These are phyloP conservation scores for Penicillium sclerotiorum DNA, from an alignment of 2,329 filamentous ascomycete genomes.

Conservation along the genomic window DNA sequence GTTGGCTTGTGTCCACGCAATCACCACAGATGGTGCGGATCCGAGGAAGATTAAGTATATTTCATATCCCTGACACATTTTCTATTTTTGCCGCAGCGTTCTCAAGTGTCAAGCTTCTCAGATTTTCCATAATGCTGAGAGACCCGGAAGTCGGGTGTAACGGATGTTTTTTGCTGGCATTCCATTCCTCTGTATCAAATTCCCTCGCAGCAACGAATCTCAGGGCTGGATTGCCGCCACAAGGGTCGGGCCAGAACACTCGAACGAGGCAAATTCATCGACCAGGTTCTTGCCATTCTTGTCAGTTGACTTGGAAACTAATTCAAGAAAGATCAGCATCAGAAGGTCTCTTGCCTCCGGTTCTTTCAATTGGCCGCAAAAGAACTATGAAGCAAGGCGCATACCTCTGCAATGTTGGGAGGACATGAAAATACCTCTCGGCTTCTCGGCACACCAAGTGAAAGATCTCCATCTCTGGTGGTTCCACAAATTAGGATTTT, in stretches of 20 bases:
- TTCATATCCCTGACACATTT: not conserved
- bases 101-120: not conserved
- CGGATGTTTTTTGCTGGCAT: conserved; percentile 4
- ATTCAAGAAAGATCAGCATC: not conserved
- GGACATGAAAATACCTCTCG: not conserved
- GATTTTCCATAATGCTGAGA: not conserved
- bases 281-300: conserved; percentile 10
- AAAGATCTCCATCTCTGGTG: too few relatives aligned
- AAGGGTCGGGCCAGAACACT: conserved; percentile 2
- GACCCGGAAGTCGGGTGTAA: conserved; percentile 5
- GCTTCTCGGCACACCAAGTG: not conserved
- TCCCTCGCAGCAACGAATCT: conserved; percentile 1
- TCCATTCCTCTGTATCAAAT: conserved; percentile 15
- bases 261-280: not conserved
- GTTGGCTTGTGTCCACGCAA: not conserved
- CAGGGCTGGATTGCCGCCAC: conserved; percentile 3
- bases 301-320: conserved; percentile 8
- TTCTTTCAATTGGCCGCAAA: not conserved
- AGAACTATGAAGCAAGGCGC: not conserved
- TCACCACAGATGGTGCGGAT: not conserved
- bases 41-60: conserved; percentile 1
- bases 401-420: not conserved
- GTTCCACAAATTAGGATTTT: too few relatives aligned
- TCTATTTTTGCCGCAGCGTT: too few relatives aligned
- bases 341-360: not conserved